Base-by-base conservation (phyloP, 1,139 yeast genomes). In the Kurtzmaniella natalensis region DNA sequence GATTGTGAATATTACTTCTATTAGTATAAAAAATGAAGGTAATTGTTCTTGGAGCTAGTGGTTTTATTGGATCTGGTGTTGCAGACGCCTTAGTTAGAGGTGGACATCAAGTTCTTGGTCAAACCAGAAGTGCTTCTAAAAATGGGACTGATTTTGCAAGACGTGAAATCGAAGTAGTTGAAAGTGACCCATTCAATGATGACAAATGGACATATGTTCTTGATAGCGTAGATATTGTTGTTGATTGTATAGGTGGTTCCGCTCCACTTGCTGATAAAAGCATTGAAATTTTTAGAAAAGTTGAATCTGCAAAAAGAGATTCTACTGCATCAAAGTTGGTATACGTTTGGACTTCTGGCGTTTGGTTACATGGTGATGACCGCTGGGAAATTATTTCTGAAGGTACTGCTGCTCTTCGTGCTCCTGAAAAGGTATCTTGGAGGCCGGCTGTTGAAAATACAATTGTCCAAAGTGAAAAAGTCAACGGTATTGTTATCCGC, bases 181-280 rank as follows among this genome's bases (percentile, higher is more conserved):
- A 31, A 31, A 25, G 33, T 31, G 33, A 31, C 11, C 33, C 33
- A 3, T 19, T 15, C 11, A 9, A 18, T 6, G 33, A 31, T 15
- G 33, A 31, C 17, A 31, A 31, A 17, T 31, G 33, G 33, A 15
- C 22, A 9, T 4, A 6, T 11, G 22, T 11, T 25, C 30, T 31
- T 8, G 16, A 11, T 11, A 7, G 29, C 7, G 19, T 33, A 29
- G 36, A 33, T 25, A 29, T 24, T 37, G 44, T 37, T 33, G 50
- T 48, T 38, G 52, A 48, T 46, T 29, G 33, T 16, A n/a, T 33
- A 6, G 36, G 36, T 15, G 36, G 36, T 23, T 21, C 28, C 15
- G 22, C 33, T 7, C 36, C 32, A 5, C 24, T n/a, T n/a, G n/a
- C n/a, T n/a, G n/a, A n/a, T n/a, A n/a, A n/a, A n/a, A n/a, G n/a